Evolutionary conservation across 164 flowering plant genomes (phyloP).

Genomic region (Vitis rupestris): DNA sequence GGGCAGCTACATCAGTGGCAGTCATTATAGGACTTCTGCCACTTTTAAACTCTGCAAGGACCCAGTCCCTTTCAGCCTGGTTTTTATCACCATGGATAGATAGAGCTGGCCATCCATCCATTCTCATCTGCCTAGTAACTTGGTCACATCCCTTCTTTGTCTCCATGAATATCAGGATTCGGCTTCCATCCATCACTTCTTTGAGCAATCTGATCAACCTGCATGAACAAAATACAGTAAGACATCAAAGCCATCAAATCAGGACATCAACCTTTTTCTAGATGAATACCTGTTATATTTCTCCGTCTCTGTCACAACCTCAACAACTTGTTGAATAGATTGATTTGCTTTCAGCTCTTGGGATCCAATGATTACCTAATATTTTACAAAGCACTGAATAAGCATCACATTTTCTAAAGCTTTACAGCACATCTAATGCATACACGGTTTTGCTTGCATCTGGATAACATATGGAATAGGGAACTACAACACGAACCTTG

Average conservation of each 20-base stretch:
- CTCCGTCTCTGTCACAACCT: slow-evolving; percentile 73
- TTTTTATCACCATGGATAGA: slow-evolving; percentile 98
- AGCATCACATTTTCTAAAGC: background rate
- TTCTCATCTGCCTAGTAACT: slow-evolving; percentile 82
- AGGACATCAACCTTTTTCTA: slow-evolving; percentile 10
- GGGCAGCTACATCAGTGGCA: slow-evolving; percentile 99
- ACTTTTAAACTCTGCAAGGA: slow-evolving; percentile 90
- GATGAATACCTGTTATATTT: slow-evolving; percentile 78
- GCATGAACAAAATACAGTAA: slow-evolving; percentile 14
- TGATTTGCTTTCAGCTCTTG: slow-evolving; percentile 88
- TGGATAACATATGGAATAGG: background rate
- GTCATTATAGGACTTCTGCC: slow-evolving; percentile 97
- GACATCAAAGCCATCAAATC: slow-evolving; percentile 7
- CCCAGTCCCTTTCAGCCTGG: slow-evolving; percentile 97
- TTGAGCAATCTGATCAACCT: slow-evolving; percentile 77
- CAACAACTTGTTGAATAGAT: slow-evolving; percentile 85
- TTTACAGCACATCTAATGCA: background rate
- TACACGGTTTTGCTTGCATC: no score
- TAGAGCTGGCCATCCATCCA: slow-evolving; percentile 99
- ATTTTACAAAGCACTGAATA: background rate
- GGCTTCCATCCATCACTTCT: slow-evolving; percentile 81
- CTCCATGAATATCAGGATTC: slow-evolving; percentile 78
- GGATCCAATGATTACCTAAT: slow-evolving; percentile 88
- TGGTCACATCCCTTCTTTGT: slow-evolving; percentile 98
- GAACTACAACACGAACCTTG: slow-evolving; percentile 48